Conservation (phyloP, 768 basidiomycete species). For the Tylopilus subfusipes region DNA sequence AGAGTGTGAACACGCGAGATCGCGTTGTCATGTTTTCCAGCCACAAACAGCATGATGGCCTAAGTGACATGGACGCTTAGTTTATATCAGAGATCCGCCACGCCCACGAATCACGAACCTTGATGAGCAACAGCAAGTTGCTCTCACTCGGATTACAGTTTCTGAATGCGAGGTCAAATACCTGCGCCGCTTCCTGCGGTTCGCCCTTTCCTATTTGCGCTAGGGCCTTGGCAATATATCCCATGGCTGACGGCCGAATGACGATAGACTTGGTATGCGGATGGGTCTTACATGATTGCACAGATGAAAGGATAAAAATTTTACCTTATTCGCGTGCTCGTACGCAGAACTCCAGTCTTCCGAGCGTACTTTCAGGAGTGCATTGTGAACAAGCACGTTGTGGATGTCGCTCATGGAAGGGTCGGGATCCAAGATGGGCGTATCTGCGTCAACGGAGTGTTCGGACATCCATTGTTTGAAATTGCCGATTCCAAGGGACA, state of each 20-base stretch:
- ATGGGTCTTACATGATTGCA: no score
- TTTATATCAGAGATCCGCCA: no score
- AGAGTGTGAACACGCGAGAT: not conserved
- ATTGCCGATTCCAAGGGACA: no score
- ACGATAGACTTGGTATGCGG: no score
- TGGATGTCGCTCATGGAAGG: not conserved
- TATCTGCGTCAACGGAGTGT: no score
- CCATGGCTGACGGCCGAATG: no score
- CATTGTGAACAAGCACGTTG: not conserved
- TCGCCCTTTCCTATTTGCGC: not conserved
- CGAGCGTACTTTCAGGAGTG: not conserved
- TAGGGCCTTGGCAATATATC: not conserved
- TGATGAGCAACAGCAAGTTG: no score
- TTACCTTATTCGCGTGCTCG: not conserved
- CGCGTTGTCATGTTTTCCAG: not conserved
- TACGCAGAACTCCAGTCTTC: not conserved
- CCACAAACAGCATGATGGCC: not conserved
- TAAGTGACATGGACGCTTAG: no score
- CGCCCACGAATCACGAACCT: not conserved
- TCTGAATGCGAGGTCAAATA: not conserved
- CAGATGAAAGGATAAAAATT: no score
- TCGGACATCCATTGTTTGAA: no score
- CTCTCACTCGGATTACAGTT: not conserved
- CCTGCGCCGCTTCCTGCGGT: no score
- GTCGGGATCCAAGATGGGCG: no score